A percentile compares a stretch with the other conserved stretches of the same genome.
phyloP scores from a whole-genome alignment of 768 basidiomycete genomes.

The Hypsizygus marmoreus region DNA sequence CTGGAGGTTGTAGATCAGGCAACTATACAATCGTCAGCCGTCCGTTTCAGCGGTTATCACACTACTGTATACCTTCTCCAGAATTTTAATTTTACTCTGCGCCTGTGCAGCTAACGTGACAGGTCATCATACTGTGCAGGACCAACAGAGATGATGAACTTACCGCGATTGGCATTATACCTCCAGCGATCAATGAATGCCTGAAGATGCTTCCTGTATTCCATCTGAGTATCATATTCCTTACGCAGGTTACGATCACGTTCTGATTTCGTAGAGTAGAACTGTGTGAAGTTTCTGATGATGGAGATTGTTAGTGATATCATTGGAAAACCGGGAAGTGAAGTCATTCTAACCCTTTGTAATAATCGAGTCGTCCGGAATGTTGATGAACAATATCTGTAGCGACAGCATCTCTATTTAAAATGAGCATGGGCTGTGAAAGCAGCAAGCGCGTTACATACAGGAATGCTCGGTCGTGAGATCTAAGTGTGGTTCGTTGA shows the following conservation, averaged over 20 bases:
- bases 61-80: constrained; percentile 62
- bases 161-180: constrained; percentile 93
- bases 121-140: no score
- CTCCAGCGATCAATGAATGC: constrained; percentile 99
- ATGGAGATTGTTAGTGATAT: constrained; percentile 8
- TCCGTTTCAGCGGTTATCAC: background rate
- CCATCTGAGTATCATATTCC: constrained; percentile 96
- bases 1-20: constrained; percentile 91
- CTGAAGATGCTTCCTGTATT: constrained; percentile 92
- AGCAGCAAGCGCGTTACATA: constrained; percentile 31
- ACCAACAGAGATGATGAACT: constrained; percentile 17
- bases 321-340: background rate
- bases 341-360: constrained; percentile 73
- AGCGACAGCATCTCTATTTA: constrained; percentile 82
- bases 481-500: constrained; percentile 44
- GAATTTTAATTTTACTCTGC: constrained; percentile 70
- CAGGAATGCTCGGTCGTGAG: constrained; percentile 97
- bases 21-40: constrained; percentile 46
- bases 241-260: constrained; percentile 88
- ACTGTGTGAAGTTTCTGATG: constrained; percentile 90
- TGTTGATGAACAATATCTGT: constrained; percentile 99
- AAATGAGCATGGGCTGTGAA: background rate
- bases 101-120: constrained; percentile 96
- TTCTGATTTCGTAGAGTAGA: constrained; percentile 98
- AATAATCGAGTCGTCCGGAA: constrained; percentile 90